These are phyloP conservation scores for Solanum bulbocastanum DNA, from an alignment of 257 asterid species.

Conservation along the genomic window DNA sequence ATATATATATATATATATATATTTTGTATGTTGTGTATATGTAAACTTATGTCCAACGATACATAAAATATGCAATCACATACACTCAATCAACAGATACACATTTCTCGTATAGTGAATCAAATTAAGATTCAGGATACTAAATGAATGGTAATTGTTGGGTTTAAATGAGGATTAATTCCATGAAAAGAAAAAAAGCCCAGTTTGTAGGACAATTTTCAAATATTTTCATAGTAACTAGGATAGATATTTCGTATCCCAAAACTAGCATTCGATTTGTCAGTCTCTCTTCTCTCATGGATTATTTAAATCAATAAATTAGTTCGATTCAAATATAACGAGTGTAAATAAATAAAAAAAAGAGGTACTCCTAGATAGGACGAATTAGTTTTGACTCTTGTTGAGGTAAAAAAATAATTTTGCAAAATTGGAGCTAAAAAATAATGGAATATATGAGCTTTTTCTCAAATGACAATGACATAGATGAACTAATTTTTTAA, in stretches of 20 bases:
- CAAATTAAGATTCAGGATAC: neutral
- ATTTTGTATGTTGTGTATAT: neutral
- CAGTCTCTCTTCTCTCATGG: accelerated
- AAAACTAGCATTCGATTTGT: neutral
- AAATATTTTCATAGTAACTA: neutral
- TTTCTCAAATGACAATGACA: no score
- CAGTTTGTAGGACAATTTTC: neutral
- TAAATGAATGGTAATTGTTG: neutral
- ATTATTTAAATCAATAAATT: no score
- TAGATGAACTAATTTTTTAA: no score
- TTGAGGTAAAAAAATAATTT: no score
- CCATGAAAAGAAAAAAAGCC: neutral
- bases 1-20: no score
- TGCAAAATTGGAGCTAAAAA: no score
- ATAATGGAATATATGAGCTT: no score
- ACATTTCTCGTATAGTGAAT: neutral
- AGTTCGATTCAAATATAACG: no score
- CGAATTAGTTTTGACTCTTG: no score
- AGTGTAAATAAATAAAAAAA: no score
- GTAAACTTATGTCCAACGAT: neutral
- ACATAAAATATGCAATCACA: neutral
- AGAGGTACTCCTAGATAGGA: no score
- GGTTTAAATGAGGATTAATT: neutral
- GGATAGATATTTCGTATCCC: neutral
- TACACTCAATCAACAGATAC: neutral